Conservation (phyloP, 129 eudicot species). For the Saussurea involucrata region DNA sequence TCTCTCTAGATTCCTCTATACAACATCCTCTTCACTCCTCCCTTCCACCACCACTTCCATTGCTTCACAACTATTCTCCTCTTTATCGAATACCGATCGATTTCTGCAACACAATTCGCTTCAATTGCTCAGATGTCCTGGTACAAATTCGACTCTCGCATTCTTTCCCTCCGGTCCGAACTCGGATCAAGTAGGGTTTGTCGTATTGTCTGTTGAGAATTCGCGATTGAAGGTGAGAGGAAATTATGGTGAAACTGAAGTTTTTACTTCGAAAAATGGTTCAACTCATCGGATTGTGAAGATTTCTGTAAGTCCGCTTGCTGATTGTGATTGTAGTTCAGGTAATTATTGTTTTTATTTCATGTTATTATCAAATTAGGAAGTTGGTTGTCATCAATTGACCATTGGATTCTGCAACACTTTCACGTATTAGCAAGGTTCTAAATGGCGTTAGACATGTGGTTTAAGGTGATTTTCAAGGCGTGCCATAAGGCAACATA, state of each 20-base stretch:
- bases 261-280: background rate
- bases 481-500: too few species aligned
- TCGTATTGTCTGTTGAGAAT: slow-evolving; percentile 28
- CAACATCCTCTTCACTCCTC: slow-evolving; percentile 12
- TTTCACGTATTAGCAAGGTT: background rate
- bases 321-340: slow-evolving; percentile 13
- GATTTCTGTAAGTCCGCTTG: slow-evolving; percentile 31
- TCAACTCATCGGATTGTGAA: slow-evolving; percentile 33
- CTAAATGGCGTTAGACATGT: too few species aligned
- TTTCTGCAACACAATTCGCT: slow-evolving; percentile 27
- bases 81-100: background rate
- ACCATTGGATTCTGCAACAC: background rate
- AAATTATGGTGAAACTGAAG: slow-evolving; percentile 10
- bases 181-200: slow-evolving; percentile 45
- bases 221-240: slow-evolving; percentile 19
- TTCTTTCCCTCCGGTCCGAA: slow-evolving; percentile 52
- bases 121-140: slow-evolving; percentile 37
- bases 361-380: background rate
- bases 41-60: slow-evolving; percentile 11
- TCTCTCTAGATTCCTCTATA: slow-evolving; percentile 20
- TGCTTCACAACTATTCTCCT: slow-evolving; percentile 12
- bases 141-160: slow-evolving; percentile 19
- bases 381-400: background rate
- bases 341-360: slow-evolving; percentile 10
- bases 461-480: too few species aligned